Conservation (phyloP, 176 grass and related monocot genomes). For the Carex kokanica region DNA sequence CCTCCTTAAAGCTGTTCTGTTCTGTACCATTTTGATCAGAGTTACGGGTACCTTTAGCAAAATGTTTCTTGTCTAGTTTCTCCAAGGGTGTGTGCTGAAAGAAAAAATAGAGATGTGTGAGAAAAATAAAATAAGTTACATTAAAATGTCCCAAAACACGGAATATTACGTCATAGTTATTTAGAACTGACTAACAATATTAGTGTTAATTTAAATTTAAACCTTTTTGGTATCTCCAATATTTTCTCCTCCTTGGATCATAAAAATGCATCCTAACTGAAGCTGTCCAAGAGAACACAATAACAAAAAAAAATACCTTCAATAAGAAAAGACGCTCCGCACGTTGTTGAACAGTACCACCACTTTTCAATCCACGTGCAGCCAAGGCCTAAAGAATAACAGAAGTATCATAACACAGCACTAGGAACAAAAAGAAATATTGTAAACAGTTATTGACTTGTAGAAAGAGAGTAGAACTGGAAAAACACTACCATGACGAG, state of each 20-base stretch:
- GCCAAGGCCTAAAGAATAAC: constrained; percentile 56
- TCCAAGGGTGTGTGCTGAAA: constrained; percentile 68
- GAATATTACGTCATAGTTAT: neutral
- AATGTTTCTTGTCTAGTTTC: constrained; percentile 79
- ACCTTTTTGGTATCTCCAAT: neutral
- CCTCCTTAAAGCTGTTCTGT: constrained; percentile 46
- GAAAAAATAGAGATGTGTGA: constrained; percentile 9
- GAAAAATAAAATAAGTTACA: constrained; percentile 1
- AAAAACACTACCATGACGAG: neutral
- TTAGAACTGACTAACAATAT: neutral
- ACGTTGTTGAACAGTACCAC: constrained; percentile 77
- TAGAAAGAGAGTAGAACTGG: neutral
- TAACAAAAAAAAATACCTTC: constrained; percentile 46
- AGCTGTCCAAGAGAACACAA: neutral
- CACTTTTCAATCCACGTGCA: constrained; percentile 75
- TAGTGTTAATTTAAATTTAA: neutral
- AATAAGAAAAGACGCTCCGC: constrained; percentile 78
- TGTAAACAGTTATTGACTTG: neutral
- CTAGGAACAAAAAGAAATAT: neutral
- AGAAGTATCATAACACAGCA: neutral
- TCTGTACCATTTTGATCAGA: constrained; percentile 38
- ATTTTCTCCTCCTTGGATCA: neutral
- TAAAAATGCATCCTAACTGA: neutral
- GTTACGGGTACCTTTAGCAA: constrained; percentile 53
- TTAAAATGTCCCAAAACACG: neutral